Evolutionary conservation across 352 stramenopile genomes (phyloP).

Genomic region (Phytophthora sp.): DNA sequence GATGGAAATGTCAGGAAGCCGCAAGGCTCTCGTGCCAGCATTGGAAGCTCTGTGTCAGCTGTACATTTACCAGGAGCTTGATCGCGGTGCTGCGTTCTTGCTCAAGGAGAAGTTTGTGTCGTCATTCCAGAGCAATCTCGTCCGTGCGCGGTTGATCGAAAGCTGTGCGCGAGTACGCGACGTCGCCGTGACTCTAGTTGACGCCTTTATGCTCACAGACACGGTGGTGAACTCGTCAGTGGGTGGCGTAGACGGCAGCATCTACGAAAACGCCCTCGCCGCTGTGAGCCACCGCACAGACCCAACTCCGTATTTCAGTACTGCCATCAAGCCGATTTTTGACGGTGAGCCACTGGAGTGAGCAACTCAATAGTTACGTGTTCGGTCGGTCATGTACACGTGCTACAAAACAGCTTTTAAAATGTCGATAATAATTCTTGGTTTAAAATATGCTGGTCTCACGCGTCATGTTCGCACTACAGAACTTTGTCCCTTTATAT

Average conservation of each 20-base stretch:
- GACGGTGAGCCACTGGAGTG: slow-evolving; percentile 49
- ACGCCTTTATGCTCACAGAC: slow-evolving; percentile 81
- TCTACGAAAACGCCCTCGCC: slow-evolving; percentile 71
- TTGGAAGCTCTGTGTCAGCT: slow-evolving; percentile 71
- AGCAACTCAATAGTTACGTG: background rate
- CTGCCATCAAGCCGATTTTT: slow-evolving; percentile 71
- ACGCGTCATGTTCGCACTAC: background rate
- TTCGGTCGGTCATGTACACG: background rate
- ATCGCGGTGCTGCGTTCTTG: slow-evolving; percentile 62
- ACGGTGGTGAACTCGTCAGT: slow-evolving; percentile 75
- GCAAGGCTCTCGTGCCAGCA: slow-evolving; percentile 47
- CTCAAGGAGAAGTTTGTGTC: slow-evolving; percentile 68
- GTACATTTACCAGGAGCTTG: slow-evolving; percentile 80
- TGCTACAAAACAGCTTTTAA: background rate
- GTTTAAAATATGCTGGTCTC: background rate
- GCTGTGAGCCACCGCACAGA: slow-evolving; percentile 49
- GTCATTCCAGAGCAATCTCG: slow-evolving; percentile 51
- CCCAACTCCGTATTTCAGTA: slow-evolving; percentile 57
- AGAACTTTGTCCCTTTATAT: slow-evolving; percentile 4
- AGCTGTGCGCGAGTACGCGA: slow-evolving; percentile 56
- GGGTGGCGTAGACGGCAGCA: slow-evolving; percentile 63
- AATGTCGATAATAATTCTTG: background rate
- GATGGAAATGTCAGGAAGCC: slow-evolving; percentile 13
- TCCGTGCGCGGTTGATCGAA: slow-evolving; percentile 48
- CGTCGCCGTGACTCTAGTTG: slow-evolving; percentile 71